Evolutionary conservation across 139 green algal species (phyloP), one percentile per base, ranked within the genome.

Genomic region (Chlorokybus atmophyticus): DNA sequence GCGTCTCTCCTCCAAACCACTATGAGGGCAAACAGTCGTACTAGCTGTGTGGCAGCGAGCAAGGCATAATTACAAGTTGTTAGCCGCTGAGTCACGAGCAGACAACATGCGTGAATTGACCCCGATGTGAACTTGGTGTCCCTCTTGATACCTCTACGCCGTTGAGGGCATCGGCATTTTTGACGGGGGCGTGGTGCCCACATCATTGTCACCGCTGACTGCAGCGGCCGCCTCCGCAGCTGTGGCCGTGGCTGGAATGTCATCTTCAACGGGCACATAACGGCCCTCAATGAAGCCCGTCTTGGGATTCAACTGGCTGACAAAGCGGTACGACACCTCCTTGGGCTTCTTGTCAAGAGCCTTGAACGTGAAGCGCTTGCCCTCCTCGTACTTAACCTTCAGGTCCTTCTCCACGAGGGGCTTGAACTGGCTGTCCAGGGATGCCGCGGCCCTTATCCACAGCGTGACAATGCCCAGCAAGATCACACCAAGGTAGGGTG

Each of bases 401-500:
- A 70, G 29, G 55, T 68, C 64, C 50, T 68, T 29, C 23, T 67
- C 19, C 0, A 49, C 63, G 29, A 71, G 49, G 10, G 57, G 41
- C 2, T 30, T 79, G 73, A 94, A 94, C 79, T 93, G 85, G 51
- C 74, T 78, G 62, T 82, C 76, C 26, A 94, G 76, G 7, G 76
- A 86, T 29, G 58, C 50, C 21, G 89, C 88, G 4, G 89, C 86
- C 14, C 76, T 68, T 53, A 97, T 82, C 90, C 90, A 97, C 14
- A 73, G 29, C 29, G 84, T 42, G 30, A 96, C 84, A 56, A 96
- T 93, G 53, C 55, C 57, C 49, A 94, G 70, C 56, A 97, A 81
- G 60, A 98, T 94, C 5, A 75, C 71, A 54, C 81, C 90, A 62
- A 98, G 79, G 81, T 95, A 96, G 50, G 90, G 90, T 1, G 87